These are phyloP conservation scores for Umbelopsis isabellina DNA, from an alignment of 192 early-diverging fungal genomes.

Conservation along the genomic window DNA sequence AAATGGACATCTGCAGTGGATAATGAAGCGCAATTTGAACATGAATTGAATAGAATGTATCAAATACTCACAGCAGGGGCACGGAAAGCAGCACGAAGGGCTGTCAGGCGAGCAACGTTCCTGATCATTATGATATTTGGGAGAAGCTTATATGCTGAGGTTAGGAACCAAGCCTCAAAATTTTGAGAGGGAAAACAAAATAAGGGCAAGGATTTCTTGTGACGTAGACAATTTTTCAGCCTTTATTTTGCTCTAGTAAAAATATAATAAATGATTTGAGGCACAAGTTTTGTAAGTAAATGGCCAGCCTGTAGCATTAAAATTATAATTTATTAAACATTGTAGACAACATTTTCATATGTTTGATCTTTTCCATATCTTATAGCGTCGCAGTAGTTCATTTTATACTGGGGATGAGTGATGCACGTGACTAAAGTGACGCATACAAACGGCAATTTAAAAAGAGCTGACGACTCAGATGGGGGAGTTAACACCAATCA, in stretches of 20 bases:
- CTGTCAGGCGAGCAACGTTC: slow-evolving; percentile 53
- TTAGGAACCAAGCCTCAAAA: slow-evolving; percentile 19
- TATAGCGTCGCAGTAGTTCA: no score
- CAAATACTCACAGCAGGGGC: slow-evolving; percentile 48
- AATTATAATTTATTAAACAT: no score
- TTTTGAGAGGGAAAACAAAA: slow-evolving; percentile 21
- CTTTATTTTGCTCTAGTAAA: no score
- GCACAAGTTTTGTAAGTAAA: no score
- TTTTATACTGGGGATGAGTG: no score
- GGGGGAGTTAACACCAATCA: not conserved
- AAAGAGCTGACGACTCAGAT: not conserved
- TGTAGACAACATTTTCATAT: no score
- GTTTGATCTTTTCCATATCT: no score
- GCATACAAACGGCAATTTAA: not conserved
- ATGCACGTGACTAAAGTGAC: slow-evolving; percentile 7
- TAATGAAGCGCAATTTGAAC: not conserved
- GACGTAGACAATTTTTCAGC: not conserved
- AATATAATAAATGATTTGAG: no score
- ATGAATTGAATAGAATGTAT: slow-evolving; percentile 5
- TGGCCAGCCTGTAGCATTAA: no score
- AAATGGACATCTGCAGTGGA: not conserved
- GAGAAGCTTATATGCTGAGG: slow-evolving; percentile 19
- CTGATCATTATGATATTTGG: slow-evolving; percentile 49
- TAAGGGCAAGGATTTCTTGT: slow-evolving; percentile 7
- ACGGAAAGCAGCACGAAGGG: slow-evolving; percentile 46